These are phyloP conservation scores for Blepharisma undulans DNA, from an alignment of 169 alveolate genomes.

Conservation along the genomic window DNA sequence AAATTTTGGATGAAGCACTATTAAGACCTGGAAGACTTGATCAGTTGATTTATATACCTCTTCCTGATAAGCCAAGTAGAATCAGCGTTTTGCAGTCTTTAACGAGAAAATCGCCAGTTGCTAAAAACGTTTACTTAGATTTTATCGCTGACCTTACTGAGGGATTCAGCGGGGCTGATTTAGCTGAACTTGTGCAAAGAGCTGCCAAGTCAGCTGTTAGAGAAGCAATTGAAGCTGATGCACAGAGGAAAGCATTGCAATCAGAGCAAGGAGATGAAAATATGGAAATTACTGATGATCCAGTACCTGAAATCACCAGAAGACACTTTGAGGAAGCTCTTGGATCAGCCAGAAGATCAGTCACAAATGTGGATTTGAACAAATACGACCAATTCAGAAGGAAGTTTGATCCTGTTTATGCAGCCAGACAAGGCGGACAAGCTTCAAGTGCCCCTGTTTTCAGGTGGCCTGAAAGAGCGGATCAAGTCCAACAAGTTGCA, in stretches of 20 bases:
- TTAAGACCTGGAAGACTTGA: slow-evolving; percentile 99
- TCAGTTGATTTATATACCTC: slow-evolving; percentile 98
- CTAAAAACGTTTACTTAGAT: slow-evolving; percentile 95
- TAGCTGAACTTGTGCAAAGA: slow-evolving; percentile 98
- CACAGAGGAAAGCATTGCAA: slow-evolving; percentile 59
- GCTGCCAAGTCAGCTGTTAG: slow-evolving; percentile 99
- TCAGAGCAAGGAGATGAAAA: slow-evolving; percentile 49
- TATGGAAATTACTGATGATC: slow-evolving; percentile 81
- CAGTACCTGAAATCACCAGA: slow-evolving; percentile 94
- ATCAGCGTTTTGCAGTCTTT: slow-evolving; percentile 94
- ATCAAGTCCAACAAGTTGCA: neutral
- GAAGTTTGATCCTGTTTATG: slow-evolving; percentile 98
- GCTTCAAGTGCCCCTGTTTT: neutral
- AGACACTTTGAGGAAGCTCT: slow-evolving; percentile 99
- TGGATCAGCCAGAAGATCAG: slow-evolving; percentile 97
- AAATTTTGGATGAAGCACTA: slow-evolving; percentile 98
- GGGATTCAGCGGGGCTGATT: slow-evolving; percentile 99
- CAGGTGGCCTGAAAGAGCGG: slow-evolving; percentile 42
- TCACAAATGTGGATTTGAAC: slow-evolving; percentile 88
- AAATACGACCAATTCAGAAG: slow-evolving; percentile 96
- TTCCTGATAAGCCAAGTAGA: slow-evolving; percentile 99
- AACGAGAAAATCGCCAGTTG: slow-evolving; percentile 96
- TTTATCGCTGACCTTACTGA: slow-evolving; percentile 98
- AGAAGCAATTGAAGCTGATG: slow-evolving; percentile 92
- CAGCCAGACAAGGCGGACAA: slow-evolving; percentile 88